Conservation (phyloP, 1,284 basidiomycete species). For the Moniliophthora roreri region DNA sequence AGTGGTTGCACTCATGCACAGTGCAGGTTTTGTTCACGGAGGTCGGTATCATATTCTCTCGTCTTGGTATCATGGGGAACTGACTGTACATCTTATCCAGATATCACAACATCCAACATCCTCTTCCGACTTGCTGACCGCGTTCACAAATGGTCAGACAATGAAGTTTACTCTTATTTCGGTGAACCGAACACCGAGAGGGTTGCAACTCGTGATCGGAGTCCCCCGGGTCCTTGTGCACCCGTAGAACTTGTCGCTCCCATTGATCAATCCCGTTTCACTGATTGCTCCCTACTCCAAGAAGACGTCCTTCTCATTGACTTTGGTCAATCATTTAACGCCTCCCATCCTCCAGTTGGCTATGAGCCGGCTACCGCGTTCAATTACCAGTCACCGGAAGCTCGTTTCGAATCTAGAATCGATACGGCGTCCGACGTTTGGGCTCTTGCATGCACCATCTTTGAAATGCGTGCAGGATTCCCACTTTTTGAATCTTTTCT, state of each 20-base stretch:
- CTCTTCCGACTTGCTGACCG: conserved; percentile 27
- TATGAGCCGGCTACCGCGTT: conserved; percentile 28
- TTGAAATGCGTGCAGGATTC: conserved; percentile 34
- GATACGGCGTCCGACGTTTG: conserved; percentile 32
- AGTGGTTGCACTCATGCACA: conserved; percentile 29
- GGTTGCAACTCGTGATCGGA: conserved; percentile 19
- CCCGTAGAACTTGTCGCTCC: conserved; percentile 26
- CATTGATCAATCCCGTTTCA: conserved; percentile 22
- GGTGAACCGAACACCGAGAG: conserved; percentile 28
- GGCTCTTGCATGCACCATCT: conserved; percentile 35
- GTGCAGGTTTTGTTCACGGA: conserved; percentile 32
- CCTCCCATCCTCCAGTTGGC: conserved; percentile 20
- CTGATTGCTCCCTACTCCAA: conserved; percentile 25
- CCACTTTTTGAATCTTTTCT: conserved; percentile 35
- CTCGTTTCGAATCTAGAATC: conserved; percentile 26
- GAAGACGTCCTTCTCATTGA: conserved; percentile 30
- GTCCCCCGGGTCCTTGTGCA: conserved; percentile 14
- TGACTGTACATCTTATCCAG: conserved; percentile 19
- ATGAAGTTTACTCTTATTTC: conserved; percentile 28
- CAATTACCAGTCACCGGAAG: conserved; percentile 32
- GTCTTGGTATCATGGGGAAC: not conserved
- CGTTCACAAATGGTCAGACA: conserved; percentile 30
- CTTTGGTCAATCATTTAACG: conserved; percentile 33
- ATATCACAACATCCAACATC: conserved; percentile 36
- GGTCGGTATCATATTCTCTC: conserved; percentile 22